Evolutionary conservation across 371 early-diverging fungal genomes (phyloP).

Genomic region (Zychaea mexicana): DNA sequence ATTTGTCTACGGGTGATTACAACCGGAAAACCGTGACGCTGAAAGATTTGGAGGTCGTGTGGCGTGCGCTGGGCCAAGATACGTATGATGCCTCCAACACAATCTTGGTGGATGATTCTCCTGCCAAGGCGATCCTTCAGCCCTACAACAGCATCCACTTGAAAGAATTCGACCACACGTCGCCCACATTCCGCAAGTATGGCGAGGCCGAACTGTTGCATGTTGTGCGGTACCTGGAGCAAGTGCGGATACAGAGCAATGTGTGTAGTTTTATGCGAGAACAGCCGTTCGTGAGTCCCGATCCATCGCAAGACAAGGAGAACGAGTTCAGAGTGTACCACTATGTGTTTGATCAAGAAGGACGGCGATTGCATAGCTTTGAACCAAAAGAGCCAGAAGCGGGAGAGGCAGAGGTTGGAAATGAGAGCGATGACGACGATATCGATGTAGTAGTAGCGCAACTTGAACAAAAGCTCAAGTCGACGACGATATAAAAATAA

Average conservation of each 20-base stretch:
- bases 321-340: conserved; percentile 5
- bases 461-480: background rate
- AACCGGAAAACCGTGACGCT: conserved; percentile 54
- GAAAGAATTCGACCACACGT: conserved; percentile 15
- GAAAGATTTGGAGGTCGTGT: conserved; percentile 65
- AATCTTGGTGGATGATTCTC: conserved; percentile 71
- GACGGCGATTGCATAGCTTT: background rate
- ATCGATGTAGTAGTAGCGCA: background rate
- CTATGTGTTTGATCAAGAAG: conserved; percentile 2
- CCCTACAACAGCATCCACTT: conserved; percentile 62
- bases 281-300: conserved; percentile 9
- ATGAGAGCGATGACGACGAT: background rate
- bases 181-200: background rate
- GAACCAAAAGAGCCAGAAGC: background rate
- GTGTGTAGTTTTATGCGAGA: conserved; percentile 16
- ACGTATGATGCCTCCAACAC: conserved; percentile 67
- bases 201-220: conserved; percentile 18
- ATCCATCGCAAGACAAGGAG: background rate
- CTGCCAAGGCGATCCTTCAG: conserved; percentile 60
- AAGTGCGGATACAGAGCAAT: conserved; percentile 9
- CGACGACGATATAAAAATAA: background rate
- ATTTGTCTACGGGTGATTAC: conserved; percentile 47
- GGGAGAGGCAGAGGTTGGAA: background rate
- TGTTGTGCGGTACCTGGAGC: conserved; percentile 12
- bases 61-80: conserved; percentile 30